Evolutionary conservation across 371 early-diverging fungal genomes (phyloP), one percentile per base, ranked within the genome.

Genomic region (Mortierella sp.): DNA sequence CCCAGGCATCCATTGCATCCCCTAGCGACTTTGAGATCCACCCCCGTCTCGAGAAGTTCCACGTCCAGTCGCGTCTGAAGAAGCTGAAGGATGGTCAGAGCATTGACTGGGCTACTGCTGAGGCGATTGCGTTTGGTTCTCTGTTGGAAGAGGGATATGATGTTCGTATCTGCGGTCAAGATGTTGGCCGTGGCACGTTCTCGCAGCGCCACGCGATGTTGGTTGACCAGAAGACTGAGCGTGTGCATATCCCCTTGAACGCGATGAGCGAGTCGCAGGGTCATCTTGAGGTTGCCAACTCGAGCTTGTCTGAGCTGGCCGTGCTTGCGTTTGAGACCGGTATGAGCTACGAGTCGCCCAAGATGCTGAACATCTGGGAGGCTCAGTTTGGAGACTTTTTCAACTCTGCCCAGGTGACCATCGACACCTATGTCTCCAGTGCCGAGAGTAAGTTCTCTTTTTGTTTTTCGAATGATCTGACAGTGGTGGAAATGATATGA

Each of bases 361-460:
- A 95, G 70, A 89, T 93, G 1, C 88, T 99, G 21, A 93, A 93
- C 49, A 94, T 99, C 54, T 99, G 99, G 99, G 99, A 99, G 87
- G 99, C 99, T 1, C 99, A 99, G 90, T 99, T 99, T 89, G 99
- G 99, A 70, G 99, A 99, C 89, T 99, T 99, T 88, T 95, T 95
- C 92, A 99, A 99, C 88, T 96, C 96, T 35, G 99, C 99, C 0
- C 99, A 99, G 84, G 96, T 98, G 76, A 95, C 98, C 38, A 94
- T 99, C 81, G 99, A 99, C 88, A 96, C 97, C 16, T 99, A 94
- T 86, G 87, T 99, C 38, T 88, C 95, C 1, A 93, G 94, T 65
- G 96, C 98, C 46, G 99, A 99, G 88, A 80, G 88, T 82, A 84
- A 75, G 79, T 78, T 38, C 14, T 44, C 44, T 0, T 24, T 35